Conservation (phyloP, 2,329 filamentous ascomycete genomes). For the Orbilia oligospora region DNA sequence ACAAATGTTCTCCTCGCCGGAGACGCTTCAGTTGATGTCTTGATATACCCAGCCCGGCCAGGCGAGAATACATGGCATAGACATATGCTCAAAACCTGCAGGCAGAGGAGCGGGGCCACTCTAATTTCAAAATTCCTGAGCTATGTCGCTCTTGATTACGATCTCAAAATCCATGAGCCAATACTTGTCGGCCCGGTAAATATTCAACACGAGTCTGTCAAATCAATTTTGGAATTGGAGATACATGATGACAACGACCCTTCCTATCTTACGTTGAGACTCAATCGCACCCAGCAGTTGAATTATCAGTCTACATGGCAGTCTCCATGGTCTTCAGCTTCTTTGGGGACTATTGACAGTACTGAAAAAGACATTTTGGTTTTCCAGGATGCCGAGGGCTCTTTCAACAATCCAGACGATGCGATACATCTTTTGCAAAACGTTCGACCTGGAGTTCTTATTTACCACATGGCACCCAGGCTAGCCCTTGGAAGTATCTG, state of each 20-base stretch:
- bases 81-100: conserved; percentile 34
- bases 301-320: conserved; percentile 37
- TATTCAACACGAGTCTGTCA: conserved; percentile 36
- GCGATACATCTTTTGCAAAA: conserved; percentile 32
- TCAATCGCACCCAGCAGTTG: conserved; percentile 36
- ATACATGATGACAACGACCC: conserved; percentile 12
- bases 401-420: conserved; percentile 38
- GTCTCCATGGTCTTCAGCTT: conserved; percentile 6
- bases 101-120: conserved; percentile 20
- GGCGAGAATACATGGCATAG: conserved; percentile 11
- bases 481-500: conserved; percentile 39
- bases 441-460: conserved; percentile 12
- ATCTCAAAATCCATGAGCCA: conserved; percentile 31
- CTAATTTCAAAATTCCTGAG: conserved; percentile 34
- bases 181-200: conserved; percentile 12
- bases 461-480: conserved; percentile 40
- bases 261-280: conserved; percentile 12
- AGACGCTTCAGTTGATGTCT: conserved; percentile 44
- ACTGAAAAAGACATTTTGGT: conserved; percentile 22
- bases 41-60: conserved; percentile 39
- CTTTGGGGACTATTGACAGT: background rate
- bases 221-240: conserved; percentile 48
- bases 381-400: conserved; percentile 43
- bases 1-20: conserved; percentile 38
- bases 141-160: conserved; percentile 12